phyloP scores from a whole-genome alignment of 352 stramenopile genomes.

The Salisapilia sapeloensis region DNA sequence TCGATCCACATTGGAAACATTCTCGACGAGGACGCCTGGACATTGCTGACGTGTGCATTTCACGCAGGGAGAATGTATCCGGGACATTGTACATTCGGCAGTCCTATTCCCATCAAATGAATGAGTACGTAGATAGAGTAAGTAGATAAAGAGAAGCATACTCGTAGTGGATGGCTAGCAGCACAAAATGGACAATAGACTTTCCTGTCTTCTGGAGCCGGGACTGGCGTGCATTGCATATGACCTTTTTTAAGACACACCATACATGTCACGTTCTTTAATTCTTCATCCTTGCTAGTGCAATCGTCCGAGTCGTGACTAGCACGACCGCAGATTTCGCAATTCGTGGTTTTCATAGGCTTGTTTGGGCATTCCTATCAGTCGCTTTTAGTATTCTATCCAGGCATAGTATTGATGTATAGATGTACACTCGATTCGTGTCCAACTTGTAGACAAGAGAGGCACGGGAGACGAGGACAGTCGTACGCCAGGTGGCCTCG shows the following conservation, averaged over 20 bases:
- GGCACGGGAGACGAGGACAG: constrained; percentile 52
- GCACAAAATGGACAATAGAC: constrained; percentile 57
- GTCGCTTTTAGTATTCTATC: neutral
- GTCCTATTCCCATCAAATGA: constrained; percentile 2
- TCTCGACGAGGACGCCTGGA: constrained; percentile 4
- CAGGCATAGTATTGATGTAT: neutral
- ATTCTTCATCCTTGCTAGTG: constrained; percentile 9
- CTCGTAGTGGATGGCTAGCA: constrained; percentile 26
- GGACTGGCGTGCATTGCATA: constrained; percentile 48
- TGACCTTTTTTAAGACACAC: constrained; percentile 45
- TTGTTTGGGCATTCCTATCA: constrained; percentile 37
- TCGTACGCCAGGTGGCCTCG: constrained; percentile 48
- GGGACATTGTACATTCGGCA: constrained; percentile 32
- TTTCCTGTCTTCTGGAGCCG: constrained; percentile 37
- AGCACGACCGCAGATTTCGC: constrained; percentile 27
- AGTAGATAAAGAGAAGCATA: constrained; percentile 2
- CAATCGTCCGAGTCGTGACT: constrained; percentile 29
- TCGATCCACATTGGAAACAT: constrained; percentile 55
- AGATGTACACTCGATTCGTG: constrained; percentile 36
- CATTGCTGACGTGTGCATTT: constrained; percentile 21
- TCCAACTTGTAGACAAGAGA: constrained; percentile 43
- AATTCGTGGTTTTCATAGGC: constrained; percentile 17
- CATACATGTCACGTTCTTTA: constrained; percentile 40
- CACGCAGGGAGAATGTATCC: constrained; percentile 18
- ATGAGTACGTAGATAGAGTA: neutral